Conservation (phyloP, 768 basidiomycete species). For the Suillus alpinus region DNA sequence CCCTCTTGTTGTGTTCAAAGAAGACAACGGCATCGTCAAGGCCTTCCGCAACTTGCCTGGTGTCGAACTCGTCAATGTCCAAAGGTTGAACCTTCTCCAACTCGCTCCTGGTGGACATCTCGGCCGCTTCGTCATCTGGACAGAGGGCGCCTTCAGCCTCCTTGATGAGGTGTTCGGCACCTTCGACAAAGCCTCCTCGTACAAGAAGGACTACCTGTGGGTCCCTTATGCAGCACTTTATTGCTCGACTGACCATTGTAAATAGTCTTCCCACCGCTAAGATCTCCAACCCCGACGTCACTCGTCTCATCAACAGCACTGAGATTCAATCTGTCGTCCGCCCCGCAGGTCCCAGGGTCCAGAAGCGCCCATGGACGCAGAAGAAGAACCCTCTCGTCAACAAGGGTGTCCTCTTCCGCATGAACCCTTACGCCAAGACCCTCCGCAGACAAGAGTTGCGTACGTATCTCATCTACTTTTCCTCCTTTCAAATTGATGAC, state of each 20-base stretch:
- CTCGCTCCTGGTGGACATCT: slow-evolving; percentile 99
- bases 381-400: slow-evolving; percentile 98
- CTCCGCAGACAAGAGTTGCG: slow-evolving; percentile 85
- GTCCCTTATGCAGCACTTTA: slow-evolving; percentile 21
- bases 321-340: slow-evolving; percentile 98
- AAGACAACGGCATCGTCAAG: slow-evolving; percentile 96
- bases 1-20: slow-evolving; percentile 94
- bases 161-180: slow-evolving; percentile 97
- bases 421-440: slow-evolving; percentile 98
- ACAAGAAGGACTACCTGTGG: slow-evolving; percentile 89
- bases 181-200: slow-evolving; percentile 78
- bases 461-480: slow-evolving; percentile 40
- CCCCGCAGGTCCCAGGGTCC: slow-evolving; percentile 76
- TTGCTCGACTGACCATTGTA: background rate
- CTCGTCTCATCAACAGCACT: slow-evolving; percentile 95
- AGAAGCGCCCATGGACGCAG: slow-evolving; percentile 96
- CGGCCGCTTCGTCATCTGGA: slow-evolving; percentile 99
- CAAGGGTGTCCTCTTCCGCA: slow-evolving; percentile 91
- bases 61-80: slow-evolving; percentile 95
- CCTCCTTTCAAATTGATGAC: background rate
- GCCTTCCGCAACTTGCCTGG: slow-evolving; percentile 99
- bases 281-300: slow-evolving; percentile 95
- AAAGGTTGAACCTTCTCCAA: slow-evolving; percentile 93
- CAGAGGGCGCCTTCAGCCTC: slow-evolving; percentile 86
- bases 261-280: slow-evolving; percentile 88